Evolutionary conservation across 768 basidiomycete species (phyloP).

Genomic region (Phallus indusiatus): DNA sequence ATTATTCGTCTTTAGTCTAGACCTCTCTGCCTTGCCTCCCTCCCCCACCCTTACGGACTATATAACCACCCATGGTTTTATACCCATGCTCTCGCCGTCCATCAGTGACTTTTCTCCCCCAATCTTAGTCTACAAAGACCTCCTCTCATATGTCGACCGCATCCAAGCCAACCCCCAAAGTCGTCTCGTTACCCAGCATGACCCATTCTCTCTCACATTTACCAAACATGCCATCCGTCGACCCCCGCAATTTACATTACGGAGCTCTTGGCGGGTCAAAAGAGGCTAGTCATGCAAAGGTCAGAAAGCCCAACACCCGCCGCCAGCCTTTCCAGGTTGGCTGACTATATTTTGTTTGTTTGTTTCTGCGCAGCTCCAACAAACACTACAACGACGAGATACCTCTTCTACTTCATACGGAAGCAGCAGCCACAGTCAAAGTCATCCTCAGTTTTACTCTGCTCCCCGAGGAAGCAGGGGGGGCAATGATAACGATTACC

Average conservation of each 20-base stretch:
- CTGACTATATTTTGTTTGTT: too few relatives aligned
- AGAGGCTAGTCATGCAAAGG: constrained; percentile 6
- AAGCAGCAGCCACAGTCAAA: constrained; percentile 2
- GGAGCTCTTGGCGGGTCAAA: constrained; percentile 4
- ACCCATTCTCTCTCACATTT: constrained; percentile 2
- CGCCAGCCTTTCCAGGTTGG: too few relatives aligned
- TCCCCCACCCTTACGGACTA: background rate
- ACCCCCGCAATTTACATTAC: constrained; percentile 1
- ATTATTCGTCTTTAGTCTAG: background rate
- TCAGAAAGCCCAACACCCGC: background rate
- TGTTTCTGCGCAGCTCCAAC: constrained; percentile 1
- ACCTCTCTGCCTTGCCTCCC: background rate
- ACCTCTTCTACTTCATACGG: background rate
- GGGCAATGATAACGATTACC: background rate
- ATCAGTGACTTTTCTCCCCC: background rate
- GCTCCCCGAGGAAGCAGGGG: background rate
- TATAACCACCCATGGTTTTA: background rate
- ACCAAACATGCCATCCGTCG: constrained; percentile 4
- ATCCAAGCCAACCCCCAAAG: background rate
- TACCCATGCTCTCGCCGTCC: background rate
- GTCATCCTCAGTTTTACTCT: background rate
- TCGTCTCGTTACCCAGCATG: constrained; percentile 8
- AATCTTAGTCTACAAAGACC: too few relatives aligned
- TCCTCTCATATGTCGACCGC: background rate
- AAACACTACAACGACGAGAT: constrained; percentile 2